A percentile compares a stretch with the other conserved stretches of the same genome.
phyloP scores from a whole-genome alignment of 148 eudicot genomes.

The Tetragonia tetragonoides region DNA sequence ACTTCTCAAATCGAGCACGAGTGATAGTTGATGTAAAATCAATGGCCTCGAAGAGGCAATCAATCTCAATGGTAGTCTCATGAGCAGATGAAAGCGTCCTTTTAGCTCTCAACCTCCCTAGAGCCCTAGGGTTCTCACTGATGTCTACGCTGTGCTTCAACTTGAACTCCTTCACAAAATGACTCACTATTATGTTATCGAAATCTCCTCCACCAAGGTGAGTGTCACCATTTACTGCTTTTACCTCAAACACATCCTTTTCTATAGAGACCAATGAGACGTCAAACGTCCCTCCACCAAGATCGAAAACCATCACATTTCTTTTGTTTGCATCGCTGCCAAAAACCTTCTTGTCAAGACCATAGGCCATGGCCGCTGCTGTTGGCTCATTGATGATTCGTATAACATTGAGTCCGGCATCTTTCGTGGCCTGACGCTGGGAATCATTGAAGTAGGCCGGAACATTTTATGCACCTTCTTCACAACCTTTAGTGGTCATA shows the following conservation, averaged over 20 bases:
- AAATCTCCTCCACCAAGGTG: constrained; percentile 29
- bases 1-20: too few species aligned
- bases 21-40: too few species aligned
- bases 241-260: constrained; percentile 1
- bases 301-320: constrained; percentile 25
- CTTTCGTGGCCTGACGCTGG: too few species aligned
- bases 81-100: constrained; percentile 6
- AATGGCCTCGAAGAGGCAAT: too few species aligned
- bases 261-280: constrained; percentile 12
- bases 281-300: constrained; percentile 23
- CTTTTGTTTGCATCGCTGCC: background rate
- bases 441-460: constrained; percentile 28
- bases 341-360: constrained; percentile 7
- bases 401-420: too few species aligned
- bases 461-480: background rate
- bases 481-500: too few species aligned
- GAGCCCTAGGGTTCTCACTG: constrained; percentile 4
- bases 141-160: background rate
- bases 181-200: constrained; percentile 18
- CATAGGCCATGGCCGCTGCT: constrained; percentile 22
- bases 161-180: constrained; percentile 14
- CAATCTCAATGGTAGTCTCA: background rate
- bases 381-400: constrained; percentile 15
- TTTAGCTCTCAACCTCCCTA: constrained; percentile 15
- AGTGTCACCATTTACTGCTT: constrained; percentile 11